phyloP scores from a whole-genome alignment of 306 rosid species.

The Carpinus viminea region DNA sequence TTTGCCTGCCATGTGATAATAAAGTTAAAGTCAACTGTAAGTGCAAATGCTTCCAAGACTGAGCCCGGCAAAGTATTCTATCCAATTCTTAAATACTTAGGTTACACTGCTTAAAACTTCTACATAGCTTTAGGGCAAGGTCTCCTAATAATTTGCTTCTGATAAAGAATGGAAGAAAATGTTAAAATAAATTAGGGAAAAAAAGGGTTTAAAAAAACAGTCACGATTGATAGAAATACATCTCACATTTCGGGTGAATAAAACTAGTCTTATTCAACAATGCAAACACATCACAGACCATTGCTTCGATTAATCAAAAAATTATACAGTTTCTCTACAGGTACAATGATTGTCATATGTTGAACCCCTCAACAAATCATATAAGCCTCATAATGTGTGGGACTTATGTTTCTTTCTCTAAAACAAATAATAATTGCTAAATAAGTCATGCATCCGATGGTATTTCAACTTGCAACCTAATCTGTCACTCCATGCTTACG shows the following conservation, averaged over 20 bases:
- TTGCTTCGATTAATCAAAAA: background rate
- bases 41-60: slow-evolving; percentile 16
- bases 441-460: too few species aligned
- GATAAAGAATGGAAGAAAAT: too few species aligned
- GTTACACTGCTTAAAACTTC: too few species aligned
- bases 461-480: too few species aligned
- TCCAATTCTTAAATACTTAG: background rate
- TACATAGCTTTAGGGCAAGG: too few species aligned
- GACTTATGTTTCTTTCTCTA: background rate
- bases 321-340: background rate
- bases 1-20: slow-evolving; percentile 46
- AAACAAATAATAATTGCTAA: too few species aligned
- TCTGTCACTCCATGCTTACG: background rate
- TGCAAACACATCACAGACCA: background rate
- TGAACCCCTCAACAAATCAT: background rate
- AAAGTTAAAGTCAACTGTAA: slow-evolving; percentile 14
- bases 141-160: too few species aligned
- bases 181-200: too few species aligned
- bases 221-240: background rate
- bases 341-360: background rate
- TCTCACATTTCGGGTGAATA: background rate
- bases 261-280: too few species aligned
- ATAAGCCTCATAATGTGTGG: background rate
- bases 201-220: background rate
- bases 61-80: slow-evolving; percentile 1